A percentile compares a stretch with the other conserved stretches of the same genome.
Evolutionary conservation across 768 basidiomycete genomes (phyloP).

Genomic region (Trametes coccinea): DNA sequence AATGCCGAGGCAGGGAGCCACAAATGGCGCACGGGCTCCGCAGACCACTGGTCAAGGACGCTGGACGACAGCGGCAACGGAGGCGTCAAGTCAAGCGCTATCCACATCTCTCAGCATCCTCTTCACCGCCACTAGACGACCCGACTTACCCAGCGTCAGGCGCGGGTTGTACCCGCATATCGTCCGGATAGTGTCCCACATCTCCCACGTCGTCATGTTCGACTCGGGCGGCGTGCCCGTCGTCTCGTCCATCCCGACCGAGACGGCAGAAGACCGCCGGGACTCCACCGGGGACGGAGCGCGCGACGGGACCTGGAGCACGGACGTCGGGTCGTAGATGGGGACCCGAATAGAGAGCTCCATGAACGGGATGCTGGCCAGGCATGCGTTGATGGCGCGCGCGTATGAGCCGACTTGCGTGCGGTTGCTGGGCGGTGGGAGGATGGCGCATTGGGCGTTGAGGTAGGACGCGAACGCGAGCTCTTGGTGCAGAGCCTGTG

Average conservation of each 20-base stretch:
- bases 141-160: constrained; percentile 63
- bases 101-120: constrained; percentile 19
- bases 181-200: constrained; percentile 94
- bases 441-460: constrained; percentile 78
- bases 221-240: constrained; percentile 25
- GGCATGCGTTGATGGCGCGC: constrained; percentile 79
- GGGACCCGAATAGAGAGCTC: constrained; percentile 83
- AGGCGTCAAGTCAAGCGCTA: constrained; percentile 90
- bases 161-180: constrained; percentile 84
- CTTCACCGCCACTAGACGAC: not conserved
- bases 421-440: constrained; percentile 86
- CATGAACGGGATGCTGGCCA: constrained; percentile 68
- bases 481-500: constrained; percentile 89
- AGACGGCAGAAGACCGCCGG: not conserved
- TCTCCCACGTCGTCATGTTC: constrained; percentile 78
- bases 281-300: constrained; percentile 28
- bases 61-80: constrained; percentile 79
- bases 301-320: constrained; percentile 41
- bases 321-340: constrained; percentile 68
- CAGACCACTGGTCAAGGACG: constrained; percentile 84
- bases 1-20: constrained; percentile 90
- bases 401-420: constrained; percentile 90
- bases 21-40: constrained; percentile 88
- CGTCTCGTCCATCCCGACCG: not conserved
- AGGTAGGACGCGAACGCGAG: constrained; percentile 92